Evolutionary conservation across 139 green algal genomes (phyloP).

Genomic region (Chlamydomonas schloesseri): DNA sequence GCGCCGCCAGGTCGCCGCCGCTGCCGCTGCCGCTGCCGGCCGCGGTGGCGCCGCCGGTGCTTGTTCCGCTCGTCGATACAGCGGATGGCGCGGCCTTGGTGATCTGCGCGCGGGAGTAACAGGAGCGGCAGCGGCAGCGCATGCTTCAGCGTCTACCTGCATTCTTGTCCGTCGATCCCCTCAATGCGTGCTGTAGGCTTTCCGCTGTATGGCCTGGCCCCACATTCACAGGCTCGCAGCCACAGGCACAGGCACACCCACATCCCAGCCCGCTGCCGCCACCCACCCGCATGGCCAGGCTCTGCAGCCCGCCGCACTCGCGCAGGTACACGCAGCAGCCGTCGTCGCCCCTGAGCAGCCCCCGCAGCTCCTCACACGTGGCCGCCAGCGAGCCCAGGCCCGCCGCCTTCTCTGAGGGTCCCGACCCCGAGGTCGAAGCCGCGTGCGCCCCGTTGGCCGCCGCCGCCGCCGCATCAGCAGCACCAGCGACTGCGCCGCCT

Average conservation of each 20-base stretch:
- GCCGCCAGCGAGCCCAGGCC: neutral
- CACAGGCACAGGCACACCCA: too few species aligned
- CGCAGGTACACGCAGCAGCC: slow-evolving; percentile 62
- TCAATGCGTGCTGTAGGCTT: too few species aligned
- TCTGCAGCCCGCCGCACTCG: slow-evolving; percentile 63
- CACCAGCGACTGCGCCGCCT: neutral
- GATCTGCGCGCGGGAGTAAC: neutral
- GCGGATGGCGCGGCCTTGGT: too few species aligned
- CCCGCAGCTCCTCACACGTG: slow-evolving; percentile 13
- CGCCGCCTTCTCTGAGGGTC: neutral
- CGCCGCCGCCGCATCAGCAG: neutral
- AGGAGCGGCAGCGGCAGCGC: neutral
- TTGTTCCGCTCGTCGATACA: too few species aligned
- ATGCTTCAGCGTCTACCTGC: too few species aligned
- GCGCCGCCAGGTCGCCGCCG: neutral
- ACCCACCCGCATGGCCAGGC: neutral
- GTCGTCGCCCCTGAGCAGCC: slow-evolving; percentile 51
- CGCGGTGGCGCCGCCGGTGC: too few species aligned
- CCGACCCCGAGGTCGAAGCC: neutral
- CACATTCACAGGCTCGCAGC: too few species aligned
- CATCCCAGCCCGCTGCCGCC: too few species aligned
- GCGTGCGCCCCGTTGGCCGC: neutral
- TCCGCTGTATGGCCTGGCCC: too few species aligned
- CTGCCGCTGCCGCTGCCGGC: neutral
- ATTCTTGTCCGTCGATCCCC: too few species aligned